phyloP scores from a whole-genome alignment of 2,329 filamentous ascomycete species.

The Proliferodiscus dingleyae region DNA sequence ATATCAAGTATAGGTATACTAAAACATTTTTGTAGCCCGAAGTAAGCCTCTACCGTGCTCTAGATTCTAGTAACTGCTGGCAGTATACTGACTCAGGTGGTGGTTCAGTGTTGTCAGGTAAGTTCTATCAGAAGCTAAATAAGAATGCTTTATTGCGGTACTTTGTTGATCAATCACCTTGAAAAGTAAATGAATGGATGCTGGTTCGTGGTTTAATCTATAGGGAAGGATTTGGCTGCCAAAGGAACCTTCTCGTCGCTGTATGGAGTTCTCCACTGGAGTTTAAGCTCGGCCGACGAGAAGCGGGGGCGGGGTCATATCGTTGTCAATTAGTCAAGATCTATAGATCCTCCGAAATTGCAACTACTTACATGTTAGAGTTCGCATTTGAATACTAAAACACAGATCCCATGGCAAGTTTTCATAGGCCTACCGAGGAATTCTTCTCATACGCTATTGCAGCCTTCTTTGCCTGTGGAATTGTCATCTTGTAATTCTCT shows the following conservation, averaged over 20 bases:
- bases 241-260: slow-evolving; percentile 6
- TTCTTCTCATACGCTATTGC: no score
- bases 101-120: slow-evolving; percentile 6
- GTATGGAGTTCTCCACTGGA: slow-evolving; percentile 10
- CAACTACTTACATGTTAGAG: no score
- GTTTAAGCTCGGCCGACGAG: slow-evolving; percentile 9
- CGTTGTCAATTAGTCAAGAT: no score
- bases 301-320: no score
- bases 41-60: slow-evolving; percentile 1
- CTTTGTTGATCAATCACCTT: not conserved
- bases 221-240: not conserved
- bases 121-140: slow-evolving; percentile 1
- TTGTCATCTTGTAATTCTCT: no score
- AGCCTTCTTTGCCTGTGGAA: no score
- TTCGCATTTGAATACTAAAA: no score
- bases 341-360: no score
- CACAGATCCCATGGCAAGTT: no score
- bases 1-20: slow-evolving; percentile 1
- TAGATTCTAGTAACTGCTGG: slow-evolving; percentile 1
- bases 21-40: slow-evolving; percentile 1
- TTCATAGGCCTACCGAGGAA: no score
- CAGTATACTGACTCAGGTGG: slow-evolving; percentile 3
- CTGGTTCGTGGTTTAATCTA: not conserved
- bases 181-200: not conserved
- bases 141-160: no score